Percentiles rank a stretch among this genome's conserved stretches.
phyloP scores from a whole-genome alignment of 2,329 filamentous ascomycete species.

The Venturia pyrina region DNA sequence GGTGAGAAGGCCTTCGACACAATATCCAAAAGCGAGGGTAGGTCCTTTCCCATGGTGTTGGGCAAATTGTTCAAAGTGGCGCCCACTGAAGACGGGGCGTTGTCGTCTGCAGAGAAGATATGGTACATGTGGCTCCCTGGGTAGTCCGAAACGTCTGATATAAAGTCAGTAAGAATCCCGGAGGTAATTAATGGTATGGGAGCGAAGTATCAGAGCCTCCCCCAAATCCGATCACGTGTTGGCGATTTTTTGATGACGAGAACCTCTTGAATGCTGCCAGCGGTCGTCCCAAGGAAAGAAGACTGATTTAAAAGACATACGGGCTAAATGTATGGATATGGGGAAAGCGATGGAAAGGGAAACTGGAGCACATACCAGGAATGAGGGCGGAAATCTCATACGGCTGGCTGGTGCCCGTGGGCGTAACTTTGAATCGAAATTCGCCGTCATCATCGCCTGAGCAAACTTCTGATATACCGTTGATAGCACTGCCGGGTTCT shows the following conservation, averaged over 20 bases:
- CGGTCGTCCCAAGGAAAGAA: neutral
- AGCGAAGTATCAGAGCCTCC: neutral
- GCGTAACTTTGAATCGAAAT: conserved; percentile 50
- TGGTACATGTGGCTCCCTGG: conserved; percentile 48
- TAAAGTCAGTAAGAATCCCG: neutral
- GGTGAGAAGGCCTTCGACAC: conserved; percentile 31
- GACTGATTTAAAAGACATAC: neutral
- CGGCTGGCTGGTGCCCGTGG: conserved; percentile 19
- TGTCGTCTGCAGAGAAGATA: conserved; percentile 42
- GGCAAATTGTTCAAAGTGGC: conserved; percentile 36
- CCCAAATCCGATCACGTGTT: neutral
- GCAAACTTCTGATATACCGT: conserved; percentile 44
- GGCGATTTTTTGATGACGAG: neutral
- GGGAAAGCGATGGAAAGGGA: neutral
- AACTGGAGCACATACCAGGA: conserved; percentile 18
- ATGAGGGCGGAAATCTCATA: conserved; percentile 25
- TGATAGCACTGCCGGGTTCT: conserved; percentile 23
- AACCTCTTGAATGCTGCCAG: neutral
- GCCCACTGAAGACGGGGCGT: conserved; percentile 31
- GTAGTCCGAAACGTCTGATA: conserved; percentile 49
- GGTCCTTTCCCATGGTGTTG: conserved; percentile 34
- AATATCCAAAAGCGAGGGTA: conserved; percentile 40
- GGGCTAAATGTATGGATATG: too few relatives aligned
- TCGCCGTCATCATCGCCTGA: conserved; percentile 63
- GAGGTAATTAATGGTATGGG: too few relatives aligned